Conservation (phyloP, 441 rosid species). For the Iberis amara region DNA sequence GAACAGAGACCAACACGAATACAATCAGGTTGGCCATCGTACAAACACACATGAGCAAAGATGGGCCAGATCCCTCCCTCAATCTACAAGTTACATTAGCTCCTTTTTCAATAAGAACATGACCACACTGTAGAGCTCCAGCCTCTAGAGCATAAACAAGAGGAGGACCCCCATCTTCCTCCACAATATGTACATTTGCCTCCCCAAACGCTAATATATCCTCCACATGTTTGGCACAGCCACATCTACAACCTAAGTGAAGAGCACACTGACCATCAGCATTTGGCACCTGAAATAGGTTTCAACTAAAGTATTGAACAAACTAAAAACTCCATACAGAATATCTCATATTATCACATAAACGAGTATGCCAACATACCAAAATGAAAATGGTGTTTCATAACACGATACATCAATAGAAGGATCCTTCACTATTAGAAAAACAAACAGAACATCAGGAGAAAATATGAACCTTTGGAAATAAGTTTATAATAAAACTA, state of each 20-base stretch:
- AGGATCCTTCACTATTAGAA: too few species aligned
- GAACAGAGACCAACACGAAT: slow-evolving; percentile 90
- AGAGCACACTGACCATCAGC: slow-evolving; percentile 93
- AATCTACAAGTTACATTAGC: slow-evolving; percentile 80
- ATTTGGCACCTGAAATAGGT: slow-evolving; percentile 76
- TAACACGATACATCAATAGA: too few species aligned
- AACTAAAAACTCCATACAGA: too few species aligned
- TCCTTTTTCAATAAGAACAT: slow-evolving; percentile 69
- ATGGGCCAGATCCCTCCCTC: slow-evolving; percentile 94
- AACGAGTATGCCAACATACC: too few species aligned
- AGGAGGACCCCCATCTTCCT: slow-evolving; percentile 97
- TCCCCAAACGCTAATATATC: slow-evolving; percentile 61
- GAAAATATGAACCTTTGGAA: too few species aligned
- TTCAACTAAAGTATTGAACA: too few species aligned
- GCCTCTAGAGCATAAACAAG: slow-evolving; percentile 98
- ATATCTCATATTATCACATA: too few species aligned
- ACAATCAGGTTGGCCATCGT: slow-evolving; percentile 99
- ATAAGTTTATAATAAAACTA: too few species aligned
- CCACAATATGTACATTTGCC: slow-evolving; percentile 82
- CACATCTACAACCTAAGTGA: slow-evolving; percentile 97
- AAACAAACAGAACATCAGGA: too few species aligned
- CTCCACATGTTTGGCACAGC: slow-evolving; percentile 82
- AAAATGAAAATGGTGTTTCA: too few species aligned
- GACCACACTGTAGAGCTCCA: slow-evolving; percentile 96
- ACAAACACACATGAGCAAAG: slow-evolving; percentile 98